Evolutionary conservation across 306 rosid species (phyloP), one percentile per base, ranked within the genome.

Genomic region (Mimosa pudica): DNA sequence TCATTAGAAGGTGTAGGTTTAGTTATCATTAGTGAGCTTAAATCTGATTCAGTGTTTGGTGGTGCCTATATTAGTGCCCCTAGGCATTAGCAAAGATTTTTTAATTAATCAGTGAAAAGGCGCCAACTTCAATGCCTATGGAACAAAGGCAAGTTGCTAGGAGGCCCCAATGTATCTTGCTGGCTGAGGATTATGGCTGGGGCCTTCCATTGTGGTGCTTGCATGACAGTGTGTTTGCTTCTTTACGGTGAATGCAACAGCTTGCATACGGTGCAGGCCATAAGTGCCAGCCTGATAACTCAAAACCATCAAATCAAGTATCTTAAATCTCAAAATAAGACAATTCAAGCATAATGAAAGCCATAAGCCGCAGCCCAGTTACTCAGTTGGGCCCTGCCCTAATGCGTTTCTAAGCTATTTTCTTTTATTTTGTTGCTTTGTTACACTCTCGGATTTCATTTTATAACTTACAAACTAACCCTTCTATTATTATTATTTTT

Each of bases 81-180:
- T 65, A 61, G 33, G 3, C 81, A 61, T 67, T 74, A 41, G 67
- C 17, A 35, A 6, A 47, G 74, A 12, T 17, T 65, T 38, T 55
- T 78, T 61, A 64, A 66, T 17, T 66, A 48, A 18, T 38, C 12
- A 33, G 18, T 32, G 42, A 62, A 32, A 11, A 5, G 18, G 9
- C 12, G 16, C n/a, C 12, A 14, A 6, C 68, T 32, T 62, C 68
- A 62, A 33, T 32, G 6, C 68, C 67, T 62, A 10, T 10, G 42
- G 68, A 14, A 30, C n/a, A 62, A 32, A 62, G n/a, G n/a, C 42
- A 32, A 62, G n/a, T n/a, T 62, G n/a, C 42, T 32, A 62, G 68
- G 42, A 62, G 68, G 68, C 68, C 42, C 12, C 42, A 4, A 32
- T 32, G 42, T 8, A 17, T 32, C 68, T 5, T 10, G n/a, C 68